Evolutionary conservation across 306 rosid genomes (phyloP).

Genomic region (Arachis stenosperma): DNA sequence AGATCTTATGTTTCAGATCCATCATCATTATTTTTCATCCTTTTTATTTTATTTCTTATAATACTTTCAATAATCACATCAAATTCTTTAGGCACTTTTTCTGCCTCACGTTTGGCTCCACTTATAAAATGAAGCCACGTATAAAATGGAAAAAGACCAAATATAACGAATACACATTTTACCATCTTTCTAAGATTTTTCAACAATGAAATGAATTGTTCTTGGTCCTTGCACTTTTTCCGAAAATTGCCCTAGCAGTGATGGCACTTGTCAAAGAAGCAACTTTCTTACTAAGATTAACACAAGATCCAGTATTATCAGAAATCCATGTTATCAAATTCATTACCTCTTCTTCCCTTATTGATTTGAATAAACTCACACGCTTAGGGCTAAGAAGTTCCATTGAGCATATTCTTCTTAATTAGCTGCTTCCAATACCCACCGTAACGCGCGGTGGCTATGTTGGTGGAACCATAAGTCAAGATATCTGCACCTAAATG

Average conservation of each 20-base stretch:
- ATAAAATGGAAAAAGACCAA: conserved; percentile 39
- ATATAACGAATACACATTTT: background rate
- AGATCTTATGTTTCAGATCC: conserved; percentile 5
- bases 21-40: background rate
- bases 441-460: conserved; percentile 29
- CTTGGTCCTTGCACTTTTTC: conserved; percentile 14
- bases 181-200: background rate
- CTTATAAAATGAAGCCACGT: conserved; percentile 24
- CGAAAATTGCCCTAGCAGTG: conserved; percentile 27
- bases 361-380: conserved; percentile 33
- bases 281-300: conserved; percentile 28
- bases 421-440: conserved; percentile 34
- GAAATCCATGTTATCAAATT: conserved; percentile 28
- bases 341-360: conserved; percentile 36
- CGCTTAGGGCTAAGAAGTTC: conserved; percentile 31
- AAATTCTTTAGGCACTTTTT: conserved; percentile 3
- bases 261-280: conserved; percentile 12
- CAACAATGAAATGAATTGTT: background rate
- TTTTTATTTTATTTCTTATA: background rate
- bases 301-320: conserved; percentile 1
- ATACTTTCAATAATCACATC: conserved; percentile 39
- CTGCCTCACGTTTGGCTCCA: conserved; percentile 30
- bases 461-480: conserved; percentile 26
- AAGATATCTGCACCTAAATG: conserved; percentile 23
- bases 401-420: conserved; percentile 17